Percentiles rank a stretch among this genome's conserved stretches.
These are phyloP conservation scores for Syzygium syzygioides DNA, from an alignment of 441 rosid species.

Conservation along the genomic window DNA sequence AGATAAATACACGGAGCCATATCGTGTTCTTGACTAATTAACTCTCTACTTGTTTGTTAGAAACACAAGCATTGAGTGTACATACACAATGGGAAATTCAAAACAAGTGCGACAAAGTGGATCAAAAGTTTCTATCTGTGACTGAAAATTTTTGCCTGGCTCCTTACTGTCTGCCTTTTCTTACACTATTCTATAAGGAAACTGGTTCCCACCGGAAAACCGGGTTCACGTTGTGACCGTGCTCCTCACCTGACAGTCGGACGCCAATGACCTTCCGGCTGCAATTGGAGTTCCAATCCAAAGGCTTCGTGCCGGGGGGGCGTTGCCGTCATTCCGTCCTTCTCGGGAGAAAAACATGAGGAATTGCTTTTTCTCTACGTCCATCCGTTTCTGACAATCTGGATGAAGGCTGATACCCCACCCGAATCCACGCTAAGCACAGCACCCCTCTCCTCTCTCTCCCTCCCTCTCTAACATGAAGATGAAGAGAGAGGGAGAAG, in stretches of 20 bases:
- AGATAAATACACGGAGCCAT: background rate
- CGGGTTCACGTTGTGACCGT: background rate
- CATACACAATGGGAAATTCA: background rate
- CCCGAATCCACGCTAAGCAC: background rate
- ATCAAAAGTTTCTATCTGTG: too few relatives aligned
- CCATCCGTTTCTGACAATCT: background rate
- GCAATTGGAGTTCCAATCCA: background rate
- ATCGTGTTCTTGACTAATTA: background rate
- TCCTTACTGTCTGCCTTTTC: constrained; percentile 58
- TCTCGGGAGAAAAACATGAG: constrained; percentile 12
- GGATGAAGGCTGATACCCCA: constrained; percentile 13
- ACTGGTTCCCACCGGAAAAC: background rate
- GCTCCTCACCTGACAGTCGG: constrained; percentile 1
- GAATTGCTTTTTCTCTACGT: background rate
- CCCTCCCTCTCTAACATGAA: background rate
- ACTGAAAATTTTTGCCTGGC: constrained; percentile 51
- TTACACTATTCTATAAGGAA: constrained; percentile 17
- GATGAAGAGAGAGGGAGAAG: background rate
- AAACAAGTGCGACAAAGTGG: background rate
- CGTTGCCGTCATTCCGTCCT: constrained; percentile 13
- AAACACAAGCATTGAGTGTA: background rate
- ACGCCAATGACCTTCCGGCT: constrained; percentile 11
- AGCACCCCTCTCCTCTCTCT: background rate
- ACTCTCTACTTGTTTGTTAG: background rate
- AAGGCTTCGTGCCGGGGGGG: constrained; percentile 1